Base-by-base conservation (phyloP, 2,329 filamentous ascomycete species). In the Zymoseptoria crescenta region DNA sequence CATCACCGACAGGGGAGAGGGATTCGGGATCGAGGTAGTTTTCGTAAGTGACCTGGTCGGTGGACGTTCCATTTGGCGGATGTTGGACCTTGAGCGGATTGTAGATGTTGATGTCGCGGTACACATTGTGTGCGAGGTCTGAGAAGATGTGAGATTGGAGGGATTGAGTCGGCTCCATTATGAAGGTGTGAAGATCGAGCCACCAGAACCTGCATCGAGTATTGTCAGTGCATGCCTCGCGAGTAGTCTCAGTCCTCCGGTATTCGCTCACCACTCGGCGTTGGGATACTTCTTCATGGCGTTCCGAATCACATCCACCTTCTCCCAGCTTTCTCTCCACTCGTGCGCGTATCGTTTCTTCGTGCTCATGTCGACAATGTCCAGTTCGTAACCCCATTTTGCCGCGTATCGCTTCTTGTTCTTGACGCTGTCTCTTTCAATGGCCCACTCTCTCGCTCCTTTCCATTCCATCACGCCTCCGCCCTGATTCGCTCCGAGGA, bases 391-490 rank as follows among this genome's bases (percentile, higher is more conserved):
- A 13, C 94, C 94, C 92, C 94, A 97, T 72, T 82, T 83, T 35
- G 84, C 81, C 2, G 86, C 87, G 71, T 99, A 99, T 70, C 87
- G 88, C 72, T 88, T 87, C 80, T 99, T 99, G 77, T 99, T 99
- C 73, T 87, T 87, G 57, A 97, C 85, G 71, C 93, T 97, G 77
- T 97, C 92, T 73, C 94, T 83, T 77, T 99, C 94, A 69, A 97
- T 96, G 0, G 94, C 94, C 94, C 94, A 99, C 77, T 99, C 94
- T 62, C 92, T 84, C 20, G 93, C 89, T 0, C 93, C 93, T 75
- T 99, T 99, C 93, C 91, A 96, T 71, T 96, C 93, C 91, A 97
- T 97, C 7, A 99, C 94, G 68, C 94, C 94, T 60, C 94, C 94
- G 54, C 94, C 94, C 64, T 96, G 83, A 70, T 99, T 99, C 57